Base-by-base conservation (phyloP, 2,329 filamentous ascomycete genomes). In the Geoglossum cookeanum region DNA sequence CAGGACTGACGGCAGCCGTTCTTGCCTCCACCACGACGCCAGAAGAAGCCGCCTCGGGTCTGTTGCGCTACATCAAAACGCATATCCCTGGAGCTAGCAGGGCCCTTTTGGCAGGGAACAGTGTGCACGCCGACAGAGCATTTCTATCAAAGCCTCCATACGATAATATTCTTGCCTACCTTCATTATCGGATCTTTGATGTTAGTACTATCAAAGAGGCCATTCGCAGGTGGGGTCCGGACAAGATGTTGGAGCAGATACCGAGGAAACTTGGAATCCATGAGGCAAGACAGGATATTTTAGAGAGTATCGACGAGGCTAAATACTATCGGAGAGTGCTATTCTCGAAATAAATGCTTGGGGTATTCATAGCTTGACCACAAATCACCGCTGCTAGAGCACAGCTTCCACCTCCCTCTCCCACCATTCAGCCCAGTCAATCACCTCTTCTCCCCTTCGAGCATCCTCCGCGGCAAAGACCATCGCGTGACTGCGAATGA, bases 391-490 rank as follows among this genome's bases (percentile, higher is more conserved):
- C 22, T 13, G 42, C 9, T 45, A 9, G 17, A 45, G 42, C 42
- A 5, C 6, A 4, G 11, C 30, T 9, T 45, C 37, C 15, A 57
- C 56, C 35, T 55, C 27, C 22, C 3, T 44, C n/a, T 71, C 69
- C 88, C 88, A 95, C 87, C 88, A 95, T 52, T 76, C 69, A 48
- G 71, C 70, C 82, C 87, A 96, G 62, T 84, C 76, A 3, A 97
- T 71, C 6, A 92, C 82, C 66, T 77, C 81, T 65, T 78, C 80
- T 55, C 77, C 75, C 55, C 73, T 74, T 64, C 91, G 78, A 4
- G 91, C 88, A 64, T 94, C 85, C 70, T 97, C 92, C 0, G 91
- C 92, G 29, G 88, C 90, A 73, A 96, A 98, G 0, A 96, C 91
- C 70, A 92, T 79, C 1, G 86, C 90, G 71, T 97, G 92, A 65